Base-by-base conservation (phyloP, 129 eudicot species). In the Lactuca saligna region DNA sequence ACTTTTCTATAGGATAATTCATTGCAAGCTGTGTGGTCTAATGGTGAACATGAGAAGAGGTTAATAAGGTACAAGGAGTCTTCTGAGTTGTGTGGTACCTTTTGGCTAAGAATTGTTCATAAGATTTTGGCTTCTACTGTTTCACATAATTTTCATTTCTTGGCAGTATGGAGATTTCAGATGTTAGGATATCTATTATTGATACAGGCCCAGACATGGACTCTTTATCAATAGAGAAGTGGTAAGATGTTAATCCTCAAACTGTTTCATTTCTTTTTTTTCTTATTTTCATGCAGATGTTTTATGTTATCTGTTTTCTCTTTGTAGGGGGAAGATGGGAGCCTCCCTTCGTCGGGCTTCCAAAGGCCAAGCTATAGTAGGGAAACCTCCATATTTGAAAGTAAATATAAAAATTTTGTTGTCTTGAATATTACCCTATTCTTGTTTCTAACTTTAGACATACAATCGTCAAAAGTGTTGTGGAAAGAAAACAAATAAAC, bases 151-250 rank as follows among this genome's bases (percentile, higher is more conserved):
- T 12, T 0, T 44, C 16, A 49, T 44, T 39, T 33, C 16, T 65
- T 75, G 73, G 63, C 95, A 88, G 97, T 31, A 82, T 91, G 62
- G 80, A 83, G 33, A 61, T 83, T 66, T 29, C 66, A 0, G 53
- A 80, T 31, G 80, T 76, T 50, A 83, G 61, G 44, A 85, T 88
- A 55, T 61, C 82, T 0, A 71, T 91, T 60, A 54, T 86, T 69
- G 97, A 86, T 72, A 74, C 85, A 58, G 96, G 96, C 66, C 94
- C 89, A 31, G 97, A 96, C 20, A 88, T 91, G 94, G 97, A 91
- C 67, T 83, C 75, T 25, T 73, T 66, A 39, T 74, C 87, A 33
- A 79, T 91, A 63, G 88, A 68, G 56, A 86, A 88, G 69, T 91
- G 97, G 96, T 91, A 82, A 67, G 32, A 60, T 70, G 41, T 37